Evolutionary conservation across 192 early-diverging fungal species (phyloP), one percentile per base, ranked within the genome.

Genomic region (Backusella parvicylindrica): DNA sequence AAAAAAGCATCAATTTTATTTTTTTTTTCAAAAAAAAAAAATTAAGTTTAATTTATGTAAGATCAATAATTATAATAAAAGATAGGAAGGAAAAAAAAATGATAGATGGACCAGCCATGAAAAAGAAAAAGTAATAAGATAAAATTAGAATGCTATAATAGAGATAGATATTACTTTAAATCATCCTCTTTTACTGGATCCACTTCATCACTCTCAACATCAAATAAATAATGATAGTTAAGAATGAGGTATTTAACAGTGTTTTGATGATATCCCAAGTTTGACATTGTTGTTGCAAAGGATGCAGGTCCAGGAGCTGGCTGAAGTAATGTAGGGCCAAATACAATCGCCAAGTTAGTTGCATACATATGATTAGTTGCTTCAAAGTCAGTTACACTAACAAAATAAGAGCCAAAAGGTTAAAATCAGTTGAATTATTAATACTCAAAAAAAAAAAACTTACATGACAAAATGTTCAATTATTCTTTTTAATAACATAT

Each of bases 271-370:
- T 92, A 88, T 15, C 91, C 91, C 30, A 94, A 68, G 72, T 94
- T 92, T 35, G 90, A 86, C 91, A 94, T 94, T 15, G 89, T 85
- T 8, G 81, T 82, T 60, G 86, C 80, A 68, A 90, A 90, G 26
- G 87, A 86, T 30, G 85, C 81, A 23, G 88, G 84, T 0, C 89
- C 89, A 2, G 88, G 89, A 6, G 80, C 82, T 26, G 90, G 90
- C 18, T 89, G 88, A 32, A 98, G 78, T 65, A 98, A 80, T 16
- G 95, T 96, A 1, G 97, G 97, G 1, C 95, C 96, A 92, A 96
- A 98, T n/a, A 98, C 93, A 77, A 98, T 95, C 0, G 94, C 91
- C 64, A 98, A 87, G 73, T 98, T 98, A 30, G 87, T 88, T 8
- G 91, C 89, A 72, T 92, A 92, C 97, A 98, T 98, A 72, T 94